phyloP scores from a whole-genome alignment of 306 rosid species.

The Lathyrus oleraceus region DNA sequence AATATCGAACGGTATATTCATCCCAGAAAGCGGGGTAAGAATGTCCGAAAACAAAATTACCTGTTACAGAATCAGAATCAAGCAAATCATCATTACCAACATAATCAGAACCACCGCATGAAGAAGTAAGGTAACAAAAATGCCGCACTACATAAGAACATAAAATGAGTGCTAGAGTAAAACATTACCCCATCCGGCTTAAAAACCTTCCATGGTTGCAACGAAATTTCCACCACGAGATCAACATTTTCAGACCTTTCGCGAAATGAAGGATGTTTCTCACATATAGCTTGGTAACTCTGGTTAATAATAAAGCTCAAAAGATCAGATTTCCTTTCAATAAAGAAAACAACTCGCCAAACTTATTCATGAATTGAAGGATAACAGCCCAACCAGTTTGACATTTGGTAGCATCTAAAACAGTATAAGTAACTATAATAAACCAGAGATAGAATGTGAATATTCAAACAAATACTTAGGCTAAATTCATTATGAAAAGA shows the following conservation, averaged over 20 bases:
- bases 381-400: background rate
- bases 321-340: slow-evolving; percentile 35
- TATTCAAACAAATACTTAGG: slow-evolving; percentile 19
- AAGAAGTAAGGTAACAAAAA: background rate
- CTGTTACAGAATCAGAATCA: slow-evolving; percentile 46
- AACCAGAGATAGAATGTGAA: background rate
- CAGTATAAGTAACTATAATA: background rate
- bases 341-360: slow-evolving; percentile 9
- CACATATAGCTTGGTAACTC: slow-evolving; percentile 91
- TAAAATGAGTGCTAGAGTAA: slow-evolving; percentile 14
- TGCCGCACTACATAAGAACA: background rate
- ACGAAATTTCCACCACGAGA: slow-evolving; percentile 89
- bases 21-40: slow-evolving; percentile 96
- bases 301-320: slow-evolving; percentile 33
- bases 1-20: slow-evolving; percentile 97
- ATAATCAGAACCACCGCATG: slow-evolving; percentile 4
- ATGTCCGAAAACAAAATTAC: slow-evolving; percentile 96
- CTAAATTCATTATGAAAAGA: background rate
- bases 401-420: slow-evolving; percentile 2
- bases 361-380: background rate
- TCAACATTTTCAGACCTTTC: slow-evolving; percentile 95
- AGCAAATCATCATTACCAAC: slow-evolving; percentile 34
- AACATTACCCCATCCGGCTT: slow-evolving; percentile 91
- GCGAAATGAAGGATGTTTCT: slow-evolving; percentile 89
- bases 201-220: slow-evolving; percentile 95